phyloP scores from a whole-genome alignment of 225 moss, liverwort and hornwort genomes.

The Bryoerythrophyllum caledonicum region DNA sequence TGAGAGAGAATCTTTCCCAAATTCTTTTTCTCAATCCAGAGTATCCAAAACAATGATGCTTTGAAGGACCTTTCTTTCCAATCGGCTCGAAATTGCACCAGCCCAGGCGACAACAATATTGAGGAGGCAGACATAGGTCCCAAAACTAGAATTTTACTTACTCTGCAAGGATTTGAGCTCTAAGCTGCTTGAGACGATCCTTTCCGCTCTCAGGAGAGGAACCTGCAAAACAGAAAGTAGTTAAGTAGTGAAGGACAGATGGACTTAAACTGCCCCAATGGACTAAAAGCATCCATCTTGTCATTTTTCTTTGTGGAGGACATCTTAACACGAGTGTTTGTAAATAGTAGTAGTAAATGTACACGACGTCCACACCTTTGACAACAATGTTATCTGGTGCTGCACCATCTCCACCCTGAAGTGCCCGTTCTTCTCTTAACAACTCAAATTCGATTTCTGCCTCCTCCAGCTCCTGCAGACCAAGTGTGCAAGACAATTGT shows the following conservation, averaged over 20 bases:
- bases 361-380: not conserved
- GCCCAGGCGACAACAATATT: not conserved
- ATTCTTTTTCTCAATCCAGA: not conserved
- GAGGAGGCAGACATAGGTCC: not conserved
- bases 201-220: conserved; percentile 36
- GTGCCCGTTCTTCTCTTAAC: conserved; percentile 47
- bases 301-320: not conserved
- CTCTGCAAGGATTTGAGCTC: conserved; percentile 68
- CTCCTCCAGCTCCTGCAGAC: conserved; percentile 76
- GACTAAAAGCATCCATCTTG: not conserved
- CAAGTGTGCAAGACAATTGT: not conserved
- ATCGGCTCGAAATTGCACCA: not conserved
- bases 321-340: conserved; percentile 1
- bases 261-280: not conserved
- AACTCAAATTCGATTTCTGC: conserved; percentile 87
- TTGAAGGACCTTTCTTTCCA: conserved; percentile 5
- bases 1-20: not conserved
- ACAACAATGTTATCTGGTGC: conserved; percentile 11
- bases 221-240: conserved; percentile 19
- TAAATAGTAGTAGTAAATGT: not conserved
- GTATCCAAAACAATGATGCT: not conserved
- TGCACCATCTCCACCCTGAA: conserved; percentile 29
- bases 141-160: conserved; percentile 33
- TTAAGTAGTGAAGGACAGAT: not conserved
- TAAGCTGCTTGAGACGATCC: conserved; percentile 67